Evolutionary conservation across 371 early-diverging fungal genomes (phyloP), one percentile per base, ranked within the genome.

Genomic region (Mortierella sp.): DNA sequence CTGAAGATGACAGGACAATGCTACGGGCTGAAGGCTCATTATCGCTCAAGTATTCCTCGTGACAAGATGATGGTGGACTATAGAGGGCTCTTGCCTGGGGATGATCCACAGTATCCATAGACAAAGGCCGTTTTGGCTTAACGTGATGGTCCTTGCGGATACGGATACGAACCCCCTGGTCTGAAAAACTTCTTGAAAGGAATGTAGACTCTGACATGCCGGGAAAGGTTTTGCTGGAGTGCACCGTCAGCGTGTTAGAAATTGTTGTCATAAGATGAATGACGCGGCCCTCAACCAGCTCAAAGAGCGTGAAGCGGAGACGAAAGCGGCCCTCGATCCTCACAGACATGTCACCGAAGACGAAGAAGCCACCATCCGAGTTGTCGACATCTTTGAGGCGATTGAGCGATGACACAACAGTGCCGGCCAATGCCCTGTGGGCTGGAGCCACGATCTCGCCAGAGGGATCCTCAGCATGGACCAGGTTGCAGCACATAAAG

Each of bases 291-390:
- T 89, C 92, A 39, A 91, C 85, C 37, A 94, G 91, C 75, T 96
- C 96, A 80, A 92, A 96, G 15, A 97, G 80, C 39, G 91, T 90
- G 60, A 97, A 90, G 79, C 94, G 94, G 15, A 97, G 83, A 15
- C 95, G 82, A 70, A 94, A 97, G 6, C 82, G 81, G 28, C 98
- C 98, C 70, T 97, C 97, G 80, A 92, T 90, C 48, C 97, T 80
- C 23, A 97, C 93, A 3, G 93, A 93, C 44, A 97, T 79, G 75
- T 97, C 98, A 28, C 95, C 94, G 79, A 97, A 97, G n/a, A 97
- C 96, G 84, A 97, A 97, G 78, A 95, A 97, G 1, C 93, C 96
- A 48, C 94, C 97, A 64, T 95, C 94, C 19, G 84, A 82, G 56
- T 88, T 88, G 64, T 93, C 91, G 26, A 86, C 85, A 66, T 96